These are phyloP conservation scores for Amaranthus palmeri DNA, from an alignment of 148 eudicot genomes.

Conservation along the genomic window DNA sequence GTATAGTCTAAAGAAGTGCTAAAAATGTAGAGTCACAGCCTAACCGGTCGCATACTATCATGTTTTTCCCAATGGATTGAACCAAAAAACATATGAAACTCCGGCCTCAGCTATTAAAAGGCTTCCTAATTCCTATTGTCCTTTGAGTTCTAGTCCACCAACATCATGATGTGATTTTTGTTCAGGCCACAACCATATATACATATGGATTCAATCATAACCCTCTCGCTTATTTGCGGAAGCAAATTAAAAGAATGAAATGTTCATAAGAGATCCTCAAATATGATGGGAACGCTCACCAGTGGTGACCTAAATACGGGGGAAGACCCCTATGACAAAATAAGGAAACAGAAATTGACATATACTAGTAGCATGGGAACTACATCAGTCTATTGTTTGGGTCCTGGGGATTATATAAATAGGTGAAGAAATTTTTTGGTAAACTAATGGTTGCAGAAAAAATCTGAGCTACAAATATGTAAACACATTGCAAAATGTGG, in stretches of 20 bases:
- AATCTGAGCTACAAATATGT: neutral
- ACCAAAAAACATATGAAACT: neutral
- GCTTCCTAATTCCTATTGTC: neutral
- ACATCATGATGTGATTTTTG: neutral
- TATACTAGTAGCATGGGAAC: neutral
- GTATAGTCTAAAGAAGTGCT: neutral
- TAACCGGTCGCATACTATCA: neutral
- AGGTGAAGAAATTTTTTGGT: too few species aligned
- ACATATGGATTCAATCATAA: too few species aligned
- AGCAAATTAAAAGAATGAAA: neutral
- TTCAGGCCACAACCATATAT: neutral
- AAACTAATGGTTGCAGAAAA: neutral
- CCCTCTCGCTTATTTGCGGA: too few species aligned
- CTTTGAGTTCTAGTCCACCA: neutral
- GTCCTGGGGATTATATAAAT: too few species aligned
- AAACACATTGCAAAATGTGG: too few species aligned
- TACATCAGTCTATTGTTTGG: too few species aligned
- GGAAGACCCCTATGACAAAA: neutral
- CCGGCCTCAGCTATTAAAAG: neutral
- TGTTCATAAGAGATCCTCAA: neutral
- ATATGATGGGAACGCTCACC: too few species aligned
- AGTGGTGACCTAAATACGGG: neutral
- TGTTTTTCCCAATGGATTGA: neutral
- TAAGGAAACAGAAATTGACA: neutral
- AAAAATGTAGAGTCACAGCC: neutral